phyloP scores from a whole-genome alignment of 1,284 basidiomycete species.

The Ganoderma lucidum region DNA sequence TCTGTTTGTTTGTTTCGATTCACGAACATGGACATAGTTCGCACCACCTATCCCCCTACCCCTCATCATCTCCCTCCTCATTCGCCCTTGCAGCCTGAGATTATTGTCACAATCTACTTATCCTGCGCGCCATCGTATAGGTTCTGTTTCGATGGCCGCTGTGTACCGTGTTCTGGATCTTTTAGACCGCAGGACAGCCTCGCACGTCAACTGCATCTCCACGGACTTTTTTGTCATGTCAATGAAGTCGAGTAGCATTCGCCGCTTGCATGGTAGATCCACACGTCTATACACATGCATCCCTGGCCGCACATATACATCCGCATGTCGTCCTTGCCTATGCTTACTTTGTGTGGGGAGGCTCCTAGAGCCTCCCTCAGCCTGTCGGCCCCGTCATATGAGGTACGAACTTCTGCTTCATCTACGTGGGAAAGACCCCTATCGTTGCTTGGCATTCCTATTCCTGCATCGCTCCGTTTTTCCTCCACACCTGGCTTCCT shows the following conservation, averaged over 20 bases:
- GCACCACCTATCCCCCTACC: neutral
- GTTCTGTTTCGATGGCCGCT: constrained; percentile 2
- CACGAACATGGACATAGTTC: constrained; percentile 19
- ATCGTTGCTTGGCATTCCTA: neutral
- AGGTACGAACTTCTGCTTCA: neutral
- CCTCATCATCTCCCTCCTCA: neutral
- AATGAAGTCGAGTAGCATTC: constrained; percentile 16
- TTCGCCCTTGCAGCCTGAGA: neutral
- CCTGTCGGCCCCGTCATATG: neutral
- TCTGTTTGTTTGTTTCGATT: constrained; percentile 2
- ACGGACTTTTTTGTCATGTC: constrained; percentile 7
- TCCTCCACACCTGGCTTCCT: neutral
- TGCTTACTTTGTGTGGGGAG: neutral
- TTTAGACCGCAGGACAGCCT: neutral
- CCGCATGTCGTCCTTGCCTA: neutral
- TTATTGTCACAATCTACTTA: neutral
- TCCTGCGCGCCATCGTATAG: neutral
- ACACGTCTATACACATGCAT: constrained; percentile 5
- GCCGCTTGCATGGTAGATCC: constrained; percentile 16
- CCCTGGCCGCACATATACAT: constrained; percentile 7
- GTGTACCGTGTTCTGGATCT: constrained; percentile 3
- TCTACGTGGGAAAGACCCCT: no score
- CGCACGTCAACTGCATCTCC: neutral
- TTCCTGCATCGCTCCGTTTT: neutral
- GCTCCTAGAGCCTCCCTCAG: neutral